A percentile compares a stretch with the other conserved stretches of the same genome.
These are phyloP conservation scores for Linnemannia elongata DNA, from an alignment of 192 early-diverging fungal species.

Conservation along the genomic window DNA sequence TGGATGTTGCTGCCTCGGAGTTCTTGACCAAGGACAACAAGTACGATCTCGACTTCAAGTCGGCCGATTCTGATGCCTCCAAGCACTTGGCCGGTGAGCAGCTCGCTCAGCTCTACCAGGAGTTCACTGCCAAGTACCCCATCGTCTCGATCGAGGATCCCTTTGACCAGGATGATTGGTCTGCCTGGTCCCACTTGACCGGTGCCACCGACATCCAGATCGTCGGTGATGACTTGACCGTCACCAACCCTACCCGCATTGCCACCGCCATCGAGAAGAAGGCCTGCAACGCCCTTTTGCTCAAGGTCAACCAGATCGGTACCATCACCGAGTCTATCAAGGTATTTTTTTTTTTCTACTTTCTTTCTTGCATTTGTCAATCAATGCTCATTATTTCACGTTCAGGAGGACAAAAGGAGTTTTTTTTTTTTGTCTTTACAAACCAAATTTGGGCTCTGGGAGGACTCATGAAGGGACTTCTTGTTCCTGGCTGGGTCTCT, in stretches of 20 bases:
- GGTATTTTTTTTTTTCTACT: slow-evolving; percentile 22
- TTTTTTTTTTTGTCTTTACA: background rate
- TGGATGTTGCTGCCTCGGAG: slow-evolving; percentile 98
- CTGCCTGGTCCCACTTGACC: slow-evolving; percentile 87
- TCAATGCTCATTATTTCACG: background rate
- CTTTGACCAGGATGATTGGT: slow-evolving; percentile 99
- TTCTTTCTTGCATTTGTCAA: background rate
- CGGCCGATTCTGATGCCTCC: slow-evolving; percentile 81
- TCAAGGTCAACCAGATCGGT: slow-evolving; percentile 99
- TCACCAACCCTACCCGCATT: slow-evolving; percentile 97
- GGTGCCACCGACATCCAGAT: slow-evolving; percentile 80
- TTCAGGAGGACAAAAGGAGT: background rate
- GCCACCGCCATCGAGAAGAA: slow-evolving; percentile 91
- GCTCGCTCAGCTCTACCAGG: slow-evolving; percentile 87
- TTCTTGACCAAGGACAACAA: slow-evolving; percentile 92
- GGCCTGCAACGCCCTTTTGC: slow-evolving; percentile 93
- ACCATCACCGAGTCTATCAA: slow-evolving; percentile 94
- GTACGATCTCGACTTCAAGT: slow-evolving; percentile 99
- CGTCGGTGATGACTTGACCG: slow-evolving; percentile 98
- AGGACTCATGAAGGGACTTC: background rate
- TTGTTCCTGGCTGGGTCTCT: background rate
- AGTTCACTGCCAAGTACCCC: slow-evolving; percentile 87
- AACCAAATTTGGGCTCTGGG: background rate
- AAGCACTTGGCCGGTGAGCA: slow-evolving; percentile 79
- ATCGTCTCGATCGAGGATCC: slow-evolving; percentile 98